Base-by-base conservation (phyloP, 805 yeast species). In the Ogataea pilisensis region DNA sequence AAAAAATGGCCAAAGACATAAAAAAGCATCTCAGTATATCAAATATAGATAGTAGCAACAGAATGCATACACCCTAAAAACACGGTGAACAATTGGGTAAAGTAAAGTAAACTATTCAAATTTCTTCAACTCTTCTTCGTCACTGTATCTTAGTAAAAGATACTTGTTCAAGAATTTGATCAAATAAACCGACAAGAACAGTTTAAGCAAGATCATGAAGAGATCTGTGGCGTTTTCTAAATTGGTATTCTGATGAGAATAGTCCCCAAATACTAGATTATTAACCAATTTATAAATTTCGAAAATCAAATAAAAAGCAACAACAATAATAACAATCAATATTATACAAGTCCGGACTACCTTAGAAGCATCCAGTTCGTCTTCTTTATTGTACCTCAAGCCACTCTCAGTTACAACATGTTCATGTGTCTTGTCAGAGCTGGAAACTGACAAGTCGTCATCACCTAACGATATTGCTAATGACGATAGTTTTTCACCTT, bases 101-200 rank as follows among this genome's bases (percentile, higher is more conserved):
- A n/a, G n/a, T n/a, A n/a, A n/a, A n/a, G n/a, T n/a, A n/a, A n/a
- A n/a, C 33, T 39, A 61, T 7, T 53, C 41, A 36, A 53, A 62
- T 24, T 58, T 57, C 22, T 60, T 51, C 20, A 58, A 42, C 18
- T 60, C 61, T 4, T 52, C 57, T 14, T 43, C 49, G 41, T 59
- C 66, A 18, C 47, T 38, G 20, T 46, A 38, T 5, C 41, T 37
- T n/a, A 57, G 42, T 12, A 61, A 44, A 8, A 61, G 37, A 24
- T 38, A 39, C 2, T 35, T 28, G 38, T 61, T 58, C 32, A 60
- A 41, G 21, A 37, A 50, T 25, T 42, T 46, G 19, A 55, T 42
- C 7, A 47, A 27, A 26, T 49, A 53, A 35, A 41, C 41, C 21
- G 48, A 45, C 3, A 48, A 7, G 14, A 42, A 27, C 22, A 45